Conservation (phyloP, 2,329 filamentous ascomycete species). For the Aureobasidium lini region DNA sequence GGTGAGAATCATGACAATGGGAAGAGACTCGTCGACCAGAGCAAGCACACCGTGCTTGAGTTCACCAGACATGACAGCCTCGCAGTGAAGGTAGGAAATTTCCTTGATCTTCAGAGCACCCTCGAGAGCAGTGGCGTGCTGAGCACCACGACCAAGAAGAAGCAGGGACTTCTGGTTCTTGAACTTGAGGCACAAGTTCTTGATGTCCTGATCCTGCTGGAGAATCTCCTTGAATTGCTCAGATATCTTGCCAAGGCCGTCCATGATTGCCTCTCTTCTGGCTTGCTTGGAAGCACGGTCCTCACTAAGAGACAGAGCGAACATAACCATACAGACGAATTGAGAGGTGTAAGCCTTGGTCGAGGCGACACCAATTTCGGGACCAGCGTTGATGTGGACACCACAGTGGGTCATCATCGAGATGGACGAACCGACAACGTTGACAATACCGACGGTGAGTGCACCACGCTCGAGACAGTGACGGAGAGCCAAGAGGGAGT, state of each 20-base stretch:
- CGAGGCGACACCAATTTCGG: conserved; percentile 96
- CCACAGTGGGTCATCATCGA: conserved; percentile 98
- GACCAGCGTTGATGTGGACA: conserved; percentile 98
- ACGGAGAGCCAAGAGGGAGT: conserved; percentile 91
- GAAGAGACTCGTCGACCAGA: conserved; percentile 94
- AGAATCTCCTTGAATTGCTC: conserved; percentile 88
- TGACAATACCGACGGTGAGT: conserved; percentile 95
- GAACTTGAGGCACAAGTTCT: conserved; percentile 88
- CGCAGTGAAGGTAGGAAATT: conserved; percentile 98
- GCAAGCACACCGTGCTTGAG: conserved; percentile 98
- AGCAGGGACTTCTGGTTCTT: conserved; percentile 96
- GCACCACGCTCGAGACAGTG: conserved; percentile 98
- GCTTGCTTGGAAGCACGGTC: conserved; percentile 91
- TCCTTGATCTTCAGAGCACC: conserved; percentile 99
- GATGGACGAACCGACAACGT: conserved; percentile 97
- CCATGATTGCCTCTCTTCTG: conserved; percentile 92
- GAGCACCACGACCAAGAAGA: conserved; percentile 86
- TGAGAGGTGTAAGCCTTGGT: conserved; percentile 99
- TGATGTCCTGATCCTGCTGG: conserved; percentile 86
- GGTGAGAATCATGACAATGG: conserved; percentile 99
- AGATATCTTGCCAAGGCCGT: conserved; percentile 79
- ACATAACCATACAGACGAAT: conserved; percentile 99
- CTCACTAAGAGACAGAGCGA: conserved; percentile 90
- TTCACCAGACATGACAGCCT: conserved; percentile 99
- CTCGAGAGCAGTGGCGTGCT: conserved; percentile 95